A percentile compares a stretch with the other conserved stretches of the same genome.
Conservation (phyloP, 106 monocot genomes). For the Dendrobium nobile region DNA sequence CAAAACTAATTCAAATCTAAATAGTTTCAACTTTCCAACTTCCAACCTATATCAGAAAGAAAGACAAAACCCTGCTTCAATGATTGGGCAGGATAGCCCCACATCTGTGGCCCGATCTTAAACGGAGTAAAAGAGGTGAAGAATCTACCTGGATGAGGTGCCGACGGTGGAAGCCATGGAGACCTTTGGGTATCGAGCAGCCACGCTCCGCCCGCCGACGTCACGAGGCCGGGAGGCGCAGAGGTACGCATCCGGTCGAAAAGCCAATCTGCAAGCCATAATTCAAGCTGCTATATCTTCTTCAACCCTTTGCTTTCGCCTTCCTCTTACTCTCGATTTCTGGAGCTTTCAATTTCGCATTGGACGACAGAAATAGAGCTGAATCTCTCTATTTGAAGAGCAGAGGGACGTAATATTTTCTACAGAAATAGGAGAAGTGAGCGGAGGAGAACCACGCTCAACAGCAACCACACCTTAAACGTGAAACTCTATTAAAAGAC, state of each 20-base stretch:
- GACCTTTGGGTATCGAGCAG: neutral
- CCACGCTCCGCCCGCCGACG: neutral
- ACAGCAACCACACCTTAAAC: neutral
- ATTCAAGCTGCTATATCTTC: neutral
- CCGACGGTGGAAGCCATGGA: neutral
- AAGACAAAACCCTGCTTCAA: neutral
- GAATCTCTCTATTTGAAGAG: neutral
- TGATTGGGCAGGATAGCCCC: neutral
- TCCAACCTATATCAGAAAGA: neutral
- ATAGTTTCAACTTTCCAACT: neutral
- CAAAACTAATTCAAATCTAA: neutral
- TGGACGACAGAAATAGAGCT: neutral
- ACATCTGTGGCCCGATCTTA: neutral
- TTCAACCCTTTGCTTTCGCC: neutral
- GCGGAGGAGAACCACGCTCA: neutral
- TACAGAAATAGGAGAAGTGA: neutral
- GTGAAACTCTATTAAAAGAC: neutral
- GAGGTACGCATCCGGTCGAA: neutral
- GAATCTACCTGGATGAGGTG: neutral
- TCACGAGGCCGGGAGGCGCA: neutral
- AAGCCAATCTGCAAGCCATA: neutral
- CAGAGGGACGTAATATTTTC: no score
- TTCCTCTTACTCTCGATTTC: neutral
- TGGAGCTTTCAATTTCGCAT: neutral
- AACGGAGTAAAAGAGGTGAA: neutral